Base-by-base conservation (phyloP, 108 stramenopile genomes). In the Cyclotella sp. region DNA sequence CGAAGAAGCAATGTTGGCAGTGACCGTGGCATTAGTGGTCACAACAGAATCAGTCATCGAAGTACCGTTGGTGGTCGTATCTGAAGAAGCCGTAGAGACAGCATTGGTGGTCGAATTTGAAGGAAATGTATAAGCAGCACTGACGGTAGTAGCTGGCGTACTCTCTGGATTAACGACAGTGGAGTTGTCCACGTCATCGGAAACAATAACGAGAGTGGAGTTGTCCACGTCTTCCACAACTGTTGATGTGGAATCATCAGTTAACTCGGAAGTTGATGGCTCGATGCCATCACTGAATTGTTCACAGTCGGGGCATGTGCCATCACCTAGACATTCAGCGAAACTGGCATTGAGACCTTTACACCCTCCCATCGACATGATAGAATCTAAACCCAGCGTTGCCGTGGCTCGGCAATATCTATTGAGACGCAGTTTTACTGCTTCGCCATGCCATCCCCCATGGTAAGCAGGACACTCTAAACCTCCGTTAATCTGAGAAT, bases 391-490 rank as follows among this genome's bases (percentile, higher is more conserved):
- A 29, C 76, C 82, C 14, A 83, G 53, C 14, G 49, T 66, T 42
- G 45, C 58, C 0, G 76, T 63, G 22, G 82, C 72, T 57, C 72
- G 77, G 54, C 82, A 83, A 47, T 83, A 83, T 58, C 82, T 70
- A 54, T 83, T 77, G 29, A 83, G 66, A 73, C 82, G 82, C 46
- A 83, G 21, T 53, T 83, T 77, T 30, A 83, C 60, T 62, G 82
- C 82, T 29, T 83, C 76, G 15, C 60, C 76, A 39, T 83, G 82
- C 76, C 76, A 83, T 27, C 82, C 82, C 40, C 76, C 76, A 44
- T 73, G 72, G 43, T 83, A 77, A 22, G 82, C 82, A 69, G 82
- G 82, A 70, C 82, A 83, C 42, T 83, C 82, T 27, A 61, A 63
- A 21, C 72, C 75, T 42, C 82, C 82, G n/a, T 83, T 83, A 42